These are phyloP conservation scores for Holtermanniella nyarrowii DNA, from an alignment of 768 basidiomycete genomes.

Conservation along the genomic window DNA sequence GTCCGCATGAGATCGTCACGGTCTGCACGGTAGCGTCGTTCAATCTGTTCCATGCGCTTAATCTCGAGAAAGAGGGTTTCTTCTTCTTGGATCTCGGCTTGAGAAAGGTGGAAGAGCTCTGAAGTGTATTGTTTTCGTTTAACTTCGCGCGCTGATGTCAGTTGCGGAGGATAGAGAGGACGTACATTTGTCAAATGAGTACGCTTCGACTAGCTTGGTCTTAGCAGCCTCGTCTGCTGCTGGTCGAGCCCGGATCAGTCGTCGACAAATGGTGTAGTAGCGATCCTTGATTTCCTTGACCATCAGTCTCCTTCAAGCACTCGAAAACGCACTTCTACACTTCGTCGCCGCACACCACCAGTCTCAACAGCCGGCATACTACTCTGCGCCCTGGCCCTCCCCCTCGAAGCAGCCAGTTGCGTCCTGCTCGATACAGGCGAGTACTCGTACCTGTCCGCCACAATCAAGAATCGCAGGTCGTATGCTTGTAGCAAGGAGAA, in stretches of 20 bases:
- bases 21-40: slow-evolving; percentile 75
- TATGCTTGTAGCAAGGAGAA: slow-evolving; percentile 70
- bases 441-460: slow-evolving; percentile 80
- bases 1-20: slow-evolving; percentile 77
- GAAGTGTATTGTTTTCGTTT: slow-evolving; percentile 78
- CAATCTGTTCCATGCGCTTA: slow-evolving; percentile 88
- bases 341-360: slow-evolving; percentile 45
- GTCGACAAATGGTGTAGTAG: slow-evolving; percentile 83
- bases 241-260: slow-evolving; percentile 70
- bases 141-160: slow-evolving; percentile 63
- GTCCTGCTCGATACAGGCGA: slow-evolving; percentile 11
- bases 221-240: slow-evolving; percentile 76
- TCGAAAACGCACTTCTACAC: slow-evolving; percentile 55
- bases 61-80: slow-evolving; percentile 87
- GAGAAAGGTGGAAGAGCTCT: slow-evolving; percentile 77
- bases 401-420: slow-evolving; percentile 1
- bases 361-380: slow-evolving; percentile 15
- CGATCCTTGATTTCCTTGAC: slow-evolving; percentile 84
- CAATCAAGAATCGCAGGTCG: slow-evolving; percentile 79
- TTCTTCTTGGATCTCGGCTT: slow-evolving; percentile 85
- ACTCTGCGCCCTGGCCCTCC: not conserved
- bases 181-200: slow-evolving; percentile 79
- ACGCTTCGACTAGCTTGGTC: slow-evolving; percentile 56
- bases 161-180: not conserved
- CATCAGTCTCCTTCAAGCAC: slow-evolving; percentile 1